These are phyloP conservation scores for Brasilioporus rufonigricans DNA, from an alignment of 768 basidiomycete species.

Conservation along the genomic window DNA sequence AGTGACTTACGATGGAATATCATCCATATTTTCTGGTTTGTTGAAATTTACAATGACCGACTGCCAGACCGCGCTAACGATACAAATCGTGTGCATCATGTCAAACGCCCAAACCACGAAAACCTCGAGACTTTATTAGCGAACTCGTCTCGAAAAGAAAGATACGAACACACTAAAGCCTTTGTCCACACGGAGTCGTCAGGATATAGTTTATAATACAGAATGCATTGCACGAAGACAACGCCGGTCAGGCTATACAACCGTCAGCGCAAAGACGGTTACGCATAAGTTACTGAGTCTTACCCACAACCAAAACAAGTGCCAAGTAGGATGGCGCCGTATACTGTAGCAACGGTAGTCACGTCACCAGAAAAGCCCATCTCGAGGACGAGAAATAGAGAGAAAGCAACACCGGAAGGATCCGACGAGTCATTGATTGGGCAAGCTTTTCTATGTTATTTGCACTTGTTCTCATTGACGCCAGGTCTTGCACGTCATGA, in stretches of 20 bases:
- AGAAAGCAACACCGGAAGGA: background rate
- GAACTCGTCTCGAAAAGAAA: background rate
- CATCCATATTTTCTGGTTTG: constrained; percentile 25
- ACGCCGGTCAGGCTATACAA: constrained; percentile 28
- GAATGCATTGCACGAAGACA: constrained; percentile 31
- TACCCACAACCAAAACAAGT: constrained; percentile 31
- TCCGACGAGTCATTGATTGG: background rate
- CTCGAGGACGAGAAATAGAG: background rate
- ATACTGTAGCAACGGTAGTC: constrained; percentile 28
- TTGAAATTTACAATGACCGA: constrained; percentile 27
- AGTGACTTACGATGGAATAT: constrained; percentile 28
- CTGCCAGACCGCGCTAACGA: constrained; percentile 25
- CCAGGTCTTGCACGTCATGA: constrained; percentile 6
- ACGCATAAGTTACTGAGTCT: background rate
- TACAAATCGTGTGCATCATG: constrained; percentile 29
- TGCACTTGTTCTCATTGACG: constrained; percentile 28
- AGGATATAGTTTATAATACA: constrained; percentile 33
- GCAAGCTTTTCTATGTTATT: constrained; percentile 28
- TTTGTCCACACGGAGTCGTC: constrained; percentile 27
- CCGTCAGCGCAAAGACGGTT: constrained; percentile 1
- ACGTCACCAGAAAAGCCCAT: constrained; percentile 29
- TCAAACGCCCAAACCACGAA: constrained; percentile 29
- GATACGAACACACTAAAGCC: constrained; percentile 18
- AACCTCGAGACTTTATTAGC: constrained; percentile 15
- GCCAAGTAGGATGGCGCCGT: constrained; percentile 31